Percentiles rank a stretch among this genome's conserved stretches.
phyloP scores from a whole-genome alignment of 73 alveolate genomes.

The Symbiodinium natans region DNA sequence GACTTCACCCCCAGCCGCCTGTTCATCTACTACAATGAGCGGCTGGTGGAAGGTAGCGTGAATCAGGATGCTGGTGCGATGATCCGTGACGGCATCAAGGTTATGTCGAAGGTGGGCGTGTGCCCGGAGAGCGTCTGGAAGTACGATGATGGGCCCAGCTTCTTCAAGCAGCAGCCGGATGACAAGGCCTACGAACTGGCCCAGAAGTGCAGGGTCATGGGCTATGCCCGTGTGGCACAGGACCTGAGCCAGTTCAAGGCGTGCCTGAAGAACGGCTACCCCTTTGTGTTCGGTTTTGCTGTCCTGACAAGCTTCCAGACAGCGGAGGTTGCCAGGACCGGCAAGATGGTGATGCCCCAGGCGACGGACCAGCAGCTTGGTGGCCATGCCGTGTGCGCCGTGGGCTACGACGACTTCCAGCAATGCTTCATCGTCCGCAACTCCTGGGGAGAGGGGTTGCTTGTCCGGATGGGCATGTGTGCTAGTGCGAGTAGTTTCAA shows the following conservation, averaged over 20 bases:
- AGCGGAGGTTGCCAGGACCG: slow-evolving; percentile 58
- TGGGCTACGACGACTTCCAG: slow-evolving; percentile 39
- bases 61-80: slow-evolving; percentile 75
- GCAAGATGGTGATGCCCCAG: slow-evolving; percentile 84
- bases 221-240: slow-evolving; percentile 60
- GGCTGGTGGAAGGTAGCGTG: slow-evolving; percentile 78
- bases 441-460: too few relatives aligned
- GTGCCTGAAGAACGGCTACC: slow-evolving; percentile 36
- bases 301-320: slow-evolving; percentile 52
- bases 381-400: slow-evolving; percentile 83
- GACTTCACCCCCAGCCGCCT: slow-evolving; percentile 74
- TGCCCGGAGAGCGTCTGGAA: slow-evolving; percentile 44
- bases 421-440: too few relatives aligned
- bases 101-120: background rate
- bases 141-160: slow-evolving; percentile 24
- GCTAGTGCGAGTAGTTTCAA: too few relatives aligned
- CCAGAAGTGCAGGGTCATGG: slow-evolving; percentile 66
- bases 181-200: slow-evolving; percentile 14
- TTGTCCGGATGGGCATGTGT: too few relatives aligned
- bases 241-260: slow-evolving; percentile 12
- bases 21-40: slow-evolving; percentile 86
- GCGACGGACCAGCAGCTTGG: slow-evolving; percentile 23
- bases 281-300: slow-evolving; percentile 81
- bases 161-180: slow-evolving; percentile 70
- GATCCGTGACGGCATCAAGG: slow-evolving; percentile 78